These are phyloP conservation scores for Takakia lepidozioides DNA, from an alignment of 225 moss, liverwort and hornwort species.

Conservation along the genomic window DNA sequence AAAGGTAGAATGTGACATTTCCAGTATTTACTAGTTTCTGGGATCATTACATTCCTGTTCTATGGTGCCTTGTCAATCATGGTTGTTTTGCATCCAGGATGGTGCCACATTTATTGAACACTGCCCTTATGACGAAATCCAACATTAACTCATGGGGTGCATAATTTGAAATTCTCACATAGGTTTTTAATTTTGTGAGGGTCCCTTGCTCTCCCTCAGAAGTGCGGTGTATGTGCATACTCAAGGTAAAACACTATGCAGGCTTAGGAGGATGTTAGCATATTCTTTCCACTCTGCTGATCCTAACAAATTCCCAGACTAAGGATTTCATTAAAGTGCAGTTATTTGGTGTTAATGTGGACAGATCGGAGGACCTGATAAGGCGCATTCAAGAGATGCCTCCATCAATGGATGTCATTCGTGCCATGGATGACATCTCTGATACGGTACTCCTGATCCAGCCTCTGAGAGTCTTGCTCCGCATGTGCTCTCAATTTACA, in stretches of 20 bases:
- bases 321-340: not conserved
- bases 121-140: not conserved
- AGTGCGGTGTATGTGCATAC: too few relatives aligned
- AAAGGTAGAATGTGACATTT: not conserved
- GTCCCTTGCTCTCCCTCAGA: too few relatives aligned
- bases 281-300: not conserved
- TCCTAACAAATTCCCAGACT: not conserved
- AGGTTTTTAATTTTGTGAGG: not conserved
- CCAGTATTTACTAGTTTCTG: too few relatives aligned
- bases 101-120: not conserved
- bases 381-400: conserved; percentile 57
- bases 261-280: not conserved
- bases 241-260: not conserved
- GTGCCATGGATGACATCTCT: conserved; percentile 94
- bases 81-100: not conserved
- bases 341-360: conserved; percentile 2
- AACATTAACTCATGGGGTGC: not conserved
- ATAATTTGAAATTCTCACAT: not conserved
- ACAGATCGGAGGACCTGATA: conserved; percentile 90
- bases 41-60: too few relatives aligned
- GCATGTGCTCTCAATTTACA: too few relatives aligned
- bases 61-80: too few relatives aligned
- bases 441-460: conserved; percentile 70
- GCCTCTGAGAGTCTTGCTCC: too few relatives aligned
- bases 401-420: conserved; percentile 90